A percentile compares a stretch with the other conserved stretches of the same genome.
Conservation (phyloP, 495 filamentous ascomycete genomes). For the Evansstolkia leycettana region DNA sequence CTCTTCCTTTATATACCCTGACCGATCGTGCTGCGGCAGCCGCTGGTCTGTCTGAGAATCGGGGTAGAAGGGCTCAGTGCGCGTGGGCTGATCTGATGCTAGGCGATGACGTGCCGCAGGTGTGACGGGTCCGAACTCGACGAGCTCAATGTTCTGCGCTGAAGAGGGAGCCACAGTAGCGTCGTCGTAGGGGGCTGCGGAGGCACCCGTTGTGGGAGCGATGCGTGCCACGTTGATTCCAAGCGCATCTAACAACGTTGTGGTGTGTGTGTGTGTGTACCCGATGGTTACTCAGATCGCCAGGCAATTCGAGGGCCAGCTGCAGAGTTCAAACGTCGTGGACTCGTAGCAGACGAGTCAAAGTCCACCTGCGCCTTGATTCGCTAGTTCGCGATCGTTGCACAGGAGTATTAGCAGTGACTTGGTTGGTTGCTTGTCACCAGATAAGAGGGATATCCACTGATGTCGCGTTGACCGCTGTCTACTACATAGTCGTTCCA, state of each 20-base stretch:
- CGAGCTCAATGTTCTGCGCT: conserved; percentile 23
- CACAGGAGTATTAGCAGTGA: no score
- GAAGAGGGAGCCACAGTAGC: conserved; percentile 17
- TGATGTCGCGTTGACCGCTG: no score
- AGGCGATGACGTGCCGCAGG: conserved; percentile 1
- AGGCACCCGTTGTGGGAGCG: conserved; percentile 12
- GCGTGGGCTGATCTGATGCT: background rate
- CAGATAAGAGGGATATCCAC: no score
- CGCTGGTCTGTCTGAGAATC: background rate
- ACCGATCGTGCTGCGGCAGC: background rate
- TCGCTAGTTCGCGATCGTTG: no score
- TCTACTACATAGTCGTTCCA: no score
- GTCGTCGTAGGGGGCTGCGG: conserved; percentile 1
- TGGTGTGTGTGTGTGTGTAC: no score
- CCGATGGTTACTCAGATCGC: no score
- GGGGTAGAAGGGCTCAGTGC: background rate
- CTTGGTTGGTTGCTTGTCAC: no score
- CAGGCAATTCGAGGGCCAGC: no score
- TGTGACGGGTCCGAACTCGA: conserved; percentile 18
- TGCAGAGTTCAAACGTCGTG: no score
- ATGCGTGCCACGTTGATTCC: conserved; percentile 14
- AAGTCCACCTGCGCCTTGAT: no score
- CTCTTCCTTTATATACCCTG: background rate
- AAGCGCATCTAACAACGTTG: conserved; percentile 19
- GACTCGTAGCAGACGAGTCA: no score